Evolutionary conservation across 2,329 filamentous ascomycete species (phyloP).

Genomic region (Monilinia laxa): DNA sequence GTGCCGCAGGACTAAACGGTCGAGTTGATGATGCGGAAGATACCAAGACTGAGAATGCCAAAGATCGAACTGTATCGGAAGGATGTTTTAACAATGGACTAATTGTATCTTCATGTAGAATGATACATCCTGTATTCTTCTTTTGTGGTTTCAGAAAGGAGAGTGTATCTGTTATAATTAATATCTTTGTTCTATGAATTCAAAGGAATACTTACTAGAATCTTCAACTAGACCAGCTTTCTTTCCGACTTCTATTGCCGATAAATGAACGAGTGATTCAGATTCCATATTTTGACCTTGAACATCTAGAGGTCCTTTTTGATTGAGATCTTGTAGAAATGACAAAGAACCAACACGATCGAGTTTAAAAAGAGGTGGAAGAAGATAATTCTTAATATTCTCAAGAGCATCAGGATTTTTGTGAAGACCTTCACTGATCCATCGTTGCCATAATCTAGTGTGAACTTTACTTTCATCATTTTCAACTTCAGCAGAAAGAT

Average conservation of each 20-base stretch:
- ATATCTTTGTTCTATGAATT: conserved; percentile 7
- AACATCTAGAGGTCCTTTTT: conserved; percentile 49
- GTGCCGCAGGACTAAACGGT: conserved; percentile 62
- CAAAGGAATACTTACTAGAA: conserved; percentile 49
- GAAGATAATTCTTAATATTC: conserved; percentile 63
- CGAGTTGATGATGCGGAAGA: conserved; percentile 72
- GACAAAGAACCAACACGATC: conserved; percentile 53
- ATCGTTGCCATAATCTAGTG: conserved; percentile 51
- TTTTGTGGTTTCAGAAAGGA: conserved; percentile 43
- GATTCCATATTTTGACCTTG: conserved; percentile 49
- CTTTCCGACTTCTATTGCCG: conserved; percentile 69
- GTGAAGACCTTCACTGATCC: conserved; percentile 53
- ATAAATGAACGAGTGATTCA: conserved; percentile 60
- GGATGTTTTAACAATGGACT: conserved; percentile 55
- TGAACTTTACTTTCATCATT: conserved; percentile 42
- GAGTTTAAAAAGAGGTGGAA: conserved; percentile 60
- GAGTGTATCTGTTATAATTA: conserved; percentile 29
- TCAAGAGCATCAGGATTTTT: conserved; percentile 56
- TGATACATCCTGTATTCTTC: conserved; percentile 38
- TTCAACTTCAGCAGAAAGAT: conserved; percentile 31
- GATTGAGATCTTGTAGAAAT: conserved; percentile 60
- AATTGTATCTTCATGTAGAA: conserved; percentile 48
- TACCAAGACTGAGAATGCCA: conserved; percentile 79
- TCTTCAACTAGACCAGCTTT: conserved; percentile 69
- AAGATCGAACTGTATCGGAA: conserved; percentile 66